Conservation (phyloP, 75 land plant species). For the Picea glauca region DNA sequence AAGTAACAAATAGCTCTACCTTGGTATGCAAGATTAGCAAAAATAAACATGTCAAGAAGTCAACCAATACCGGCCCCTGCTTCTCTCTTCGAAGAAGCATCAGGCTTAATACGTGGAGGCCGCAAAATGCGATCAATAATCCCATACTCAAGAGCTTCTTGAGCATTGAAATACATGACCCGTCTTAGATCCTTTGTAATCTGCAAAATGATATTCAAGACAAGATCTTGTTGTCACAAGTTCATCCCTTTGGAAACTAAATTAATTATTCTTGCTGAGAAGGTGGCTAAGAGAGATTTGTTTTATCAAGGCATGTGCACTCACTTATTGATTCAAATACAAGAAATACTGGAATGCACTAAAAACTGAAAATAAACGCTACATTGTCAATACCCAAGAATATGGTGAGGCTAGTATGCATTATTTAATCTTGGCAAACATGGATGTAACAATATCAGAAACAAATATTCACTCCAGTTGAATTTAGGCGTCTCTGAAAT, state of each 20-base stretch:
- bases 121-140: constrained; percentile 72
- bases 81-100: constrained; percentile 41
- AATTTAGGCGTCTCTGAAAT: too few relatives aligned
- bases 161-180: constrained; percentile 70
- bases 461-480: too few relatives aligned
- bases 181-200: constrained; percentile 67
- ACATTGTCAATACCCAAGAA: not conserved
- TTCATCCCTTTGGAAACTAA: not conserved
- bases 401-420: too few relatives aligned
- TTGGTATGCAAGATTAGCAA: not conserved
- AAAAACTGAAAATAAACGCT: constrained; percentile 3
- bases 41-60: constrained; percentile 3
- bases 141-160: constrained; percentile 91
- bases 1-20: not conserved
- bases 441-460: too few relatives aligned
- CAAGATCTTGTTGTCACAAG: not conserved
- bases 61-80: constrained; percentile 63
- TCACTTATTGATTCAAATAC: not conserved
- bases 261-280: not conserved
- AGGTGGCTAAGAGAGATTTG: not conserved
- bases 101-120: constrained; percentile 71
- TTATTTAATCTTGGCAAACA: too few relatives aligned
- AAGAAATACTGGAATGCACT: not conserved
- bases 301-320: not conserved
- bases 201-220: constrained; percentile 28